Evolutionary conservation across 1,284 basidiomycete genomes (phyloP).

Genomic region (Irpex sp.): DNA sequence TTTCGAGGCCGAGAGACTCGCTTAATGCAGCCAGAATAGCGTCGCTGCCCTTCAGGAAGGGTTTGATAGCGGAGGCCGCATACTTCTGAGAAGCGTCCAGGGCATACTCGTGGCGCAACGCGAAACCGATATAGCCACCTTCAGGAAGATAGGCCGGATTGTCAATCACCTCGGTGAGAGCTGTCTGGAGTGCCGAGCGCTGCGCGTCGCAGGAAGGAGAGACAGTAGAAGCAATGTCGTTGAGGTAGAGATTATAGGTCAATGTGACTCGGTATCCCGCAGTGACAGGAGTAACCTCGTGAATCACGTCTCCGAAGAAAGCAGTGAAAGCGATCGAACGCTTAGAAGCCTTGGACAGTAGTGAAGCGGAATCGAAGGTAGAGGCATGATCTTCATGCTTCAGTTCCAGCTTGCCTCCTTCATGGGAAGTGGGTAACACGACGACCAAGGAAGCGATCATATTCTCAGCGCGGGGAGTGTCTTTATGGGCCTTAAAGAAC

Average conservation of each 20-base stretch:
- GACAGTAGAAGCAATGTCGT: background rate
- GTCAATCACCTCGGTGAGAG: constrained; percentile 21
- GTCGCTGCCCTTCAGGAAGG: constrained; percentile 19
- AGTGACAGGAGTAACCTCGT: constrained; percentile 36
- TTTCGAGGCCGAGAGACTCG: constrained; percentile 10
- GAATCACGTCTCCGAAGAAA: constrained; percentile 39
- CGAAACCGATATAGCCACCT: constrained; percentile 35
- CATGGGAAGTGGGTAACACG: constrained; percentile 32
- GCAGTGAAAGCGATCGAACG: constrained; percentile 27
- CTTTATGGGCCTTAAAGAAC: constrained; percentile 41
- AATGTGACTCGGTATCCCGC: constrained; percentile 38
- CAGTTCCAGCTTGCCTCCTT: constrained; percentile 33
- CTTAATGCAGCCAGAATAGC: constrained; percentile 15
- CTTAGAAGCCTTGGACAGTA: background rate
- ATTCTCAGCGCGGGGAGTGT: constrained; percentile 32
- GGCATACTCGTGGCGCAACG: constrained; percentile 36
- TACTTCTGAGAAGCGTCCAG: constrained; percentile 6
- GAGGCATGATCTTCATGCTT: constrained; percentile 27
- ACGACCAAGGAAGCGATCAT: constrained; percentile 42
- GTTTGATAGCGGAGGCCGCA: background rate
- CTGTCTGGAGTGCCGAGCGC: constrained; percentile 1
- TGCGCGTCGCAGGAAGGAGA: background rate
- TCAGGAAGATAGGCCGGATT: constrained; percentile 28
- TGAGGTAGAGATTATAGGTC: constrained; percentile 35
- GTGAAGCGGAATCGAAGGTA: constrained; percentile 21